A percentile compares a stretch with the other conserved stretches of the same genome.
Evolutionary conservation across 495 filamentous ascomycete genomes (phyloP).

Genomic region (Neurospora intermedia): DNA sequence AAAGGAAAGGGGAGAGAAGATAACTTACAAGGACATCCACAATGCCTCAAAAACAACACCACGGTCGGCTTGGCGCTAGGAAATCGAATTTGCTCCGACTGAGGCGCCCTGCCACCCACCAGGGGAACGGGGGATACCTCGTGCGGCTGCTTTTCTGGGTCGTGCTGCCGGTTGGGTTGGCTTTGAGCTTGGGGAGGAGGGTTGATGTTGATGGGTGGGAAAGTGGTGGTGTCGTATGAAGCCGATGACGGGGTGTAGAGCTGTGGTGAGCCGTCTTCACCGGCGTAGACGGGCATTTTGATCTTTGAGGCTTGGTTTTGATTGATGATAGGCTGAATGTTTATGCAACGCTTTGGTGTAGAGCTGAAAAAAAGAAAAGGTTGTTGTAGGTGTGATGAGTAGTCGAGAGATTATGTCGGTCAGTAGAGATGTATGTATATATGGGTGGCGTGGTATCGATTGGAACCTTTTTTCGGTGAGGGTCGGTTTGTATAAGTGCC

Average conservation of each 20-base stretch:
- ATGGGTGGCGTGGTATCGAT: neutral
- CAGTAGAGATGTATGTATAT: neutral
- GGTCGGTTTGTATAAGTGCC: neutral
- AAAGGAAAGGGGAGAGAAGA: slow-evolving; percentile 5
- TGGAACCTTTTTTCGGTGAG: neutral
- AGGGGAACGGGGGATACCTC: slow-evolving; percentile 27
- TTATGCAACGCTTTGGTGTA: neutral
- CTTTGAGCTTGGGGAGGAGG: neutral
- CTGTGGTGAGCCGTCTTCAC: neutral
- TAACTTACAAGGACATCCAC: slow-evolving; percentile 47
- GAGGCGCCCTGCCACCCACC: slow-evolving; percentile 39
- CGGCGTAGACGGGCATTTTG: neutral
- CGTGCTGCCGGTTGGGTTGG: neutral
- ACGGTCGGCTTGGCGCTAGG: slow-evolving; percentile 38
- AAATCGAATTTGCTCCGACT: slow-evolving; percentile 30
- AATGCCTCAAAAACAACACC: slow-evolving; percentile 49
- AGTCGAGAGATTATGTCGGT: neutral
- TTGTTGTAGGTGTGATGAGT: neutral
- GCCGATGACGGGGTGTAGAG: neutral
- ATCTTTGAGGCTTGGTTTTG: neutral
- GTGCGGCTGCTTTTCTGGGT: neutral
- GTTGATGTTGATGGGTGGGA: neutral
- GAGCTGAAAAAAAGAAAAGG: neutral
- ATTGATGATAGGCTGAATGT: neutral
- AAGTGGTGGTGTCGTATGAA: neutral